Evolutionary conservation across 352 stramenopile genomes (phyloP).

Genomic region (Elongisporangium prolatum): DNA sequence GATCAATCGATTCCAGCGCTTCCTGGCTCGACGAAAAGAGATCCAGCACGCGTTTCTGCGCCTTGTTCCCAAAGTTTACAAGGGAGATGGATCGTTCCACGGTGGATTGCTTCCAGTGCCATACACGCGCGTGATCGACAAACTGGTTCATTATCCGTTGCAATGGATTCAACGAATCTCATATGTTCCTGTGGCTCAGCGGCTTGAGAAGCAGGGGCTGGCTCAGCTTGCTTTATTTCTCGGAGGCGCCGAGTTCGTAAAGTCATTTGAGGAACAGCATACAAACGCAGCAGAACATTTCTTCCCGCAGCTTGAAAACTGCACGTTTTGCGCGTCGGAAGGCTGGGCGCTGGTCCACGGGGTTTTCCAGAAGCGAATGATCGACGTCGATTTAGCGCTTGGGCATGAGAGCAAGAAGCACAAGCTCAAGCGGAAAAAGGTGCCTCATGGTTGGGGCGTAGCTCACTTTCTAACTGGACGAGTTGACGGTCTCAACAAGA

Average conservation of each 20-base stretch:
- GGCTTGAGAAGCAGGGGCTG: slow-evolving; percentile 47
- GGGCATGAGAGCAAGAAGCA: slow-evolving; percentile 12
- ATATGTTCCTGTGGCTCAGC: slow-evolving; percentile 38
- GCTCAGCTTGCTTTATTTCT: slow-evolving; percentile 48
- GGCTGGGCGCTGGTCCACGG: slow-evolving; percentile 76
- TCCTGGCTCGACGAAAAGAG: slow-evolving; percentile 43
- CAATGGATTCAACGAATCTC: slow-evolving; percentile 48
- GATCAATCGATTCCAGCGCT: slow-evolving; percentile 49
- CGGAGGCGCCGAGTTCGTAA: slow-evolving; percentile 57
- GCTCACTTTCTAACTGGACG: slow-evolving; percentile 62
- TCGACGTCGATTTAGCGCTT: slow-evolving; percentile 17
- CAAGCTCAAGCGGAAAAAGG: slow-evolving; percentile 16
- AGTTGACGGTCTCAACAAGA: slow-evolving; percentile 19
- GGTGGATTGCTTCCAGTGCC: slow-evolving; percentile 43
- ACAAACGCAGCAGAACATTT: slow-evolving; percentile 38
- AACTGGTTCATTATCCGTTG: slow-evolving; percentile 58
- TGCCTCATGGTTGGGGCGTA: slow-evolving; percentile 76
- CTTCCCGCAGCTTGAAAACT: slow-evolving; percentile 53
- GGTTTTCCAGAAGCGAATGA: slow-evolving; percentile 51
- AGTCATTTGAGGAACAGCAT: slow-evolving; percentile 67
- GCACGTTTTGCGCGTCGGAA: slow-evolving; percentile 58
- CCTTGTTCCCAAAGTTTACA: slow-evolving; percentile 47
- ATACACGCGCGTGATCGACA: slow-evolving; percentile 51
- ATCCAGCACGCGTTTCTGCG: slow-evolving; percentile 41
- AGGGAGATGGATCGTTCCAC: slow-evolving; percentile 29